These are phyloP conservation scores for Tephrocybe rancida DNA, from an alignment of 768 basidiomycete species.

Conservation along the genomic window DNA sequence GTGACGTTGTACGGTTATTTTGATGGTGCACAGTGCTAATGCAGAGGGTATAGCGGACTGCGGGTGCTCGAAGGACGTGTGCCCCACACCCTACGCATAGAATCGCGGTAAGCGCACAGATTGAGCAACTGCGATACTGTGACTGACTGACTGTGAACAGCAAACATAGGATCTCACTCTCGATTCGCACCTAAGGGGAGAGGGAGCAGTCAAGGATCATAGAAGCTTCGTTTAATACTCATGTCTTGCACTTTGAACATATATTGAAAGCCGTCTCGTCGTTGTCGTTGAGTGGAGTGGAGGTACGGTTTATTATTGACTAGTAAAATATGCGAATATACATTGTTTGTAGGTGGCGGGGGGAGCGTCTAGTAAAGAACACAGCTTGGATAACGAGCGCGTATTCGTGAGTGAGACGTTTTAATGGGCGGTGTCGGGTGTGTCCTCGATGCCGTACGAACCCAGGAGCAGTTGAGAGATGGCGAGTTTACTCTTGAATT, in stretches of 20 bases:
- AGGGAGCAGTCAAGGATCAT: no score
- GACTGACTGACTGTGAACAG: no score
- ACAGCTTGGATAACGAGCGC: not conserved
- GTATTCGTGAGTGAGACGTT: not conserved
- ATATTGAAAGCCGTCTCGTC: no score
- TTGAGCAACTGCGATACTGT: no score
- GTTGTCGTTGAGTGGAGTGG: not conserved
- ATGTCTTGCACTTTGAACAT: no score
- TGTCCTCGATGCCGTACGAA: no score
- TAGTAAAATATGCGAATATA: not conserved
- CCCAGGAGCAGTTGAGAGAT: not conserved
- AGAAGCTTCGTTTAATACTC: no score
- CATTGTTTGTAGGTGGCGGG: not conserved
- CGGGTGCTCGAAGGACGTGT: not conserved
- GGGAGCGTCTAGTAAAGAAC: not conserved
- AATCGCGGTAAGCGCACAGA: no score
- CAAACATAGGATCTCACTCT: no score
- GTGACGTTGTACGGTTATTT: not conserved
- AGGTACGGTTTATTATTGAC: not conserved
- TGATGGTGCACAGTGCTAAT: not conserved
- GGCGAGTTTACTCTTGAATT: constrained; percentile 77
- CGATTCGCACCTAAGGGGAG: no score
- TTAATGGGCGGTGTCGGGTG: no score
- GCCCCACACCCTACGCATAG: no score
- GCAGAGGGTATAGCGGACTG: not conserved